Percentiles rank a stretch among this genome's conserved stretches.
Evolutionary conservation across 805 yeast genomes (phyloP).

Genomic region (Candida quercuum): DNA sequence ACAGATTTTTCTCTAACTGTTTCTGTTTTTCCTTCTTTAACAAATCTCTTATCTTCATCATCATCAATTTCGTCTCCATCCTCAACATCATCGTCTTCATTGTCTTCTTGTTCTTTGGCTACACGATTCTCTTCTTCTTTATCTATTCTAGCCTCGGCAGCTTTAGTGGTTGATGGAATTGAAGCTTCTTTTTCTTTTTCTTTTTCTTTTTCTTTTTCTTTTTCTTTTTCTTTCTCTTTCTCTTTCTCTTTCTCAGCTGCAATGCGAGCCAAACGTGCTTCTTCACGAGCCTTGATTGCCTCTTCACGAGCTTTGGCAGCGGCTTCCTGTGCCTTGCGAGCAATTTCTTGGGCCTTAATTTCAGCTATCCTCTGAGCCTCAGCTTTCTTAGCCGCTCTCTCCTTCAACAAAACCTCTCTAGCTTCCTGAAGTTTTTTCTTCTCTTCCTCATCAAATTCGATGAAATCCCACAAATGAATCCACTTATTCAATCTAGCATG

Average conservation of each 20-base stretch:
- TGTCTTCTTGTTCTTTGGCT: slow-evolving; percentile 3
- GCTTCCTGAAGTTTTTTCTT: slow-evolving; percentile 22
- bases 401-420: slow-evolving; percentile 7
- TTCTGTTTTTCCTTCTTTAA: not conserved
- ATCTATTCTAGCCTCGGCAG: slow-evolving; percentile 1
- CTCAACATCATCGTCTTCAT: not conserved
- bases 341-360: slow-evolving; percentile 10
- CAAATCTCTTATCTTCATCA: not conserved
- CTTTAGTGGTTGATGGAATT: too few species aligned
- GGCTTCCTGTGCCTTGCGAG: slow-evolving; percentile 1
- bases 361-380: slow-evolving; percentile 12
- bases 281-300: slow-evolving; percentile 1
- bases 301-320: slow-evolving; percentile 4
- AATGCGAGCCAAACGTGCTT: not conserved
- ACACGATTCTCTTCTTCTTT: not conserved
- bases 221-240: not conserved
- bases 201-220: slow-evolving; percentile 3
- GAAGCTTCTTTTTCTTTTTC: not conserved
- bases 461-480: slow-evolving; percentile 53
- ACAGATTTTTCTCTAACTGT: not conserved
- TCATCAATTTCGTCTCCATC: not conserved
- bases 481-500: slow-evolving; percentile 48
- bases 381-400: slow-evolving; percentile 10
- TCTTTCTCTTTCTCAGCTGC: slow-evolving; percentile 1
- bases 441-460: slow-evolving; percentile 41